Conservation (phyloP, 1,284 basidiomycete species). For the Melampsora larici-populina region DNA sequence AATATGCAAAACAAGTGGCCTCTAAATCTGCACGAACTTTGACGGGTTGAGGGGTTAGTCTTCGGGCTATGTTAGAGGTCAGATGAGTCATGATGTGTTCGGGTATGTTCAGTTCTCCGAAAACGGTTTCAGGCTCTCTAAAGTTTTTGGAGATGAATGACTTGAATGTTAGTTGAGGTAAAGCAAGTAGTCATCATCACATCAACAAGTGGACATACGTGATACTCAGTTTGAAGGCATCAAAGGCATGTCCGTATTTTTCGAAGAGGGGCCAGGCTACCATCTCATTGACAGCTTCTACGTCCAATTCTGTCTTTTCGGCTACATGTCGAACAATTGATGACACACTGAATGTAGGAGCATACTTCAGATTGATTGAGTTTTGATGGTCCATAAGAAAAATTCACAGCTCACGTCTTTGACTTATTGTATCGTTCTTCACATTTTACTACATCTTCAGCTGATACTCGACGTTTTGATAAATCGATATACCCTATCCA, state of each 20-base stretch:
- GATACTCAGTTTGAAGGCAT: slow-evolving; percentile 94
- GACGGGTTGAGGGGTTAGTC: slow-evolving; percentile 96
- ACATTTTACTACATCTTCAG: slow-evolving; percentile 97
- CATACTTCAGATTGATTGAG: background rate
- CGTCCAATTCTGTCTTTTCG: slow-evolving; percentile 66
- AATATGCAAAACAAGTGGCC: slow-evolving; percentile 91
- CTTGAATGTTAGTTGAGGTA: background rate
- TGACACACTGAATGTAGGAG: slow-evolving; percentile 18
- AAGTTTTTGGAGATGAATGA: background rate
- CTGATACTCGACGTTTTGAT: slow-evolving; percentile 97
- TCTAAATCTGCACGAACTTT: slow-evolving; percentile 98
- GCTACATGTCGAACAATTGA: slow-evolving; percentile 92
- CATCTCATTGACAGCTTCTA: slow-evolving; percentile 80
- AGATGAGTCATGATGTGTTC: slow-evolving; percentile 67
- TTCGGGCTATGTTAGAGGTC: slow-evolving; percentile 81
- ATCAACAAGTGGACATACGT: slow-evolving; percentile 69
- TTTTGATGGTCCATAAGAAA: background rate
- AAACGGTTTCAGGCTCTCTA: slow-evolving; percentile 83
- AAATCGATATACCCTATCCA: slow-evolving; percentile 93
- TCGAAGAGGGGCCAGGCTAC: slow-evolving; percentile 89
- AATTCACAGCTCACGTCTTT: slow-evolving; percentile 85
- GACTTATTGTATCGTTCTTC: slow-evolving; percentile 98
- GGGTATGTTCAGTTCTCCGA: slow-evolving; percentile 65
- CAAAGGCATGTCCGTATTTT: slow-evolving; percentile 92
- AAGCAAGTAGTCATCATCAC: background rate